Evolutionary conservation across 331 rosid genomes (phyloP), one percentile per base, ranked within the genome.

Genomic region (Prunus yedoensis): DNA sequence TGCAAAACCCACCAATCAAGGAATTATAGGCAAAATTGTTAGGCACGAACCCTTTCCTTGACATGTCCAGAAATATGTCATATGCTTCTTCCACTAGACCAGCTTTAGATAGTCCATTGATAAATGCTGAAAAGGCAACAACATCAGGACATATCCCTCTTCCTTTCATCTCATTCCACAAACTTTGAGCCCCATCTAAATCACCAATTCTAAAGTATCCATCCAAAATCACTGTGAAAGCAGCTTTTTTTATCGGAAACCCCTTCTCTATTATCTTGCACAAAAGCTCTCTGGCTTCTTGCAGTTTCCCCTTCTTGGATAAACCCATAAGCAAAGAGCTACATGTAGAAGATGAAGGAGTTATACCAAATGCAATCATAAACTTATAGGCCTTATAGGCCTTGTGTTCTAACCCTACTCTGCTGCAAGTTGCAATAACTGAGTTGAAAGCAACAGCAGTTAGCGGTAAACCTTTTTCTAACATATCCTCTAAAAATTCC

Each of bases 21-120:
- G 98, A 94, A 83, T 91, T 94, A 83, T 87, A 90, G 8, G 86
- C 85, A 79, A 91, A 91, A 81, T 94, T 90, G 79, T 94, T 94
- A 3, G 97, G 98, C 77, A 90, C 89, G 58, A 86, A 84, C 28
- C 96, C 96, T 59, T 82, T 79, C 58, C 81, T 78, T 58, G 75
- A 77, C 96, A 90, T 94, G 74, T 91, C 89, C 71, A 74, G 71
- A 74, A 87, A 87, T 38, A 80, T 66, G 46, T 81, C 81, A 77
- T 64, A 76, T 43, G 97, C 97, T 78, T 87, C 90, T 49, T 90
- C 90, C 85, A 90, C 74, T 67, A 85, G 73, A 69, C 97, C 96
- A 21, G 84, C 83, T 77, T 82, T 91, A 15, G 91, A 85, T 51
- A 94, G 86, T 57, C 98, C 98, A 73, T 90, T 90, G 30, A 94